These are phyloP conservation scores for Hirschioporus abietinus DNA, from an alignment of 768 basidiomycete genomes.

Conservation along the genomic window DNA sequence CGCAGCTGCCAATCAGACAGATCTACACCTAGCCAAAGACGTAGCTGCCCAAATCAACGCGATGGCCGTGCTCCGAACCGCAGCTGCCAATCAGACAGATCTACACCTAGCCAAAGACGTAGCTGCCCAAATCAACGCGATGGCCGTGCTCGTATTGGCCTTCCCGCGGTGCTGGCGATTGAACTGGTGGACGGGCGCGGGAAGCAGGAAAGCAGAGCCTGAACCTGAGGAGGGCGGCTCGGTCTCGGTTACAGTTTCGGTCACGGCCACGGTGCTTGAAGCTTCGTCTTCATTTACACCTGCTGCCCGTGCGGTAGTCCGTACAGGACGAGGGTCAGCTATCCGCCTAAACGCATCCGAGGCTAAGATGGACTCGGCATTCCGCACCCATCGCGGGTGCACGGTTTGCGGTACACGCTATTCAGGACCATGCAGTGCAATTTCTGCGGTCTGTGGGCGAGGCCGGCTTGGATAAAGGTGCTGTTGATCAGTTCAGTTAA, in stretches of 20 bases:
- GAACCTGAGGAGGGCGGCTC: not conserved
- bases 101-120: slow-evolving; percentile 50
- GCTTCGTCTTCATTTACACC: no score
- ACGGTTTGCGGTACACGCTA: slow-evolving; percentile 27
- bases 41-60: slow-evolving; percentile 48
- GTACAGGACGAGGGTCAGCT: not conserved
- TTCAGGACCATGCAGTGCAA: slow-evolving; percentile 35
- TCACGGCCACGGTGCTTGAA: no score
- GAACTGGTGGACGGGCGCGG: not conserved
- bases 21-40: slow-evolving; percentile 45
- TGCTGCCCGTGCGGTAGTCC: no score
- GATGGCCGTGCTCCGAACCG: slow-evolving; percentile 43
- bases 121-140: slow-evolving; percentile 44
- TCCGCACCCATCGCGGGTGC: slow-evolving; percentile 18
- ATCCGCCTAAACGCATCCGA: slow-evolving; percentile 20
- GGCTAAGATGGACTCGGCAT: slow-evolving; percentile 27
- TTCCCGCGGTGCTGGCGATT: slow-evolving; percentile 16
- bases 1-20: slow-evolving; percentile 68
- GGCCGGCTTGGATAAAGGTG: slow-evolving; percentile 25
- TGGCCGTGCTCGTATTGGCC: slow-evolving; percentile 15
- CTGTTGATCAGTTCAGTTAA: slow-evolving; percentile 25
- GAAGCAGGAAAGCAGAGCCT: no score
- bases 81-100: slow-evolving; percentile 70
- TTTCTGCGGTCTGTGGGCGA: slow-evolving; percentile 29
- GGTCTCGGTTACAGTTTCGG: no score